Percentiles rank a stretch among this genome's conserved stretches.
These are phyloP conservation scores for Eustoma russellianum DNA, from an alignment of 257 asterid species.

Conservation along the genomic window DNA sequence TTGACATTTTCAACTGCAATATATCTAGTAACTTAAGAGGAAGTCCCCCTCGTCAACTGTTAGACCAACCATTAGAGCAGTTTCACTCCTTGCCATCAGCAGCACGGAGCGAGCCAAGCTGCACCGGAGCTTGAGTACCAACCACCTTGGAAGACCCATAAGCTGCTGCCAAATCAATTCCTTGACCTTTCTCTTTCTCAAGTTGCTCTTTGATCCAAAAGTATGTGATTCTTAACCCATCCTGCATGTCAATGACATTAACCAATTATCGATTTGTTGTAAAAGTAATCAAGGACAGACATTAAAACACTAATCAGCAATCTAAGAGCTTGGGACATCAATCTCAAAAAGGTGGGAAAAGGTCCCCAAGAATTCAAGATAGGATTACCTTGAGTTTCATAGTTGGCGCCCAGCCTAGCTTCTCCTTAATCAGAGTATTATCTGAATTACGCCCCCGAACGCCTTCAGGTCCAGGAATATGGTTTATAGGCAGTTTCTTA, in stretches of 20 bases:
- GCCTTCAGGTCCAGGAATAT: slow-evolving; percentile 91
- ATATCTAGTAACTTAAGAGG: too few species aligned
- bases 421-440: slow-evolving; percentile 76
- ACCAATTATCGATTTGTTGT: neutral
- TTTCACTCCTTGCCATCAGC: slow-evolving; percentile 44
- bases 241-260: slow-evolving; percentile 25
- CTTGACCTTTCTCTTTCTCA: slow-evolving; percentile 69
- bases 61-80: too few species aligned
- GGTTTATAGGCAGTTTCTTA: slow-evolving; percentile 68
- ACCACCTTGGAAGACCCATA: slow-evolving; percentile 47
- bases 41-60: too few species aligned
- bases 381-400: slow-evolving; percentile 70
- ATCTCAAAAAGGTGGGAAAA: too few species aligned
- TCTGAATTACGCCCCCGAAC: slow-evolving; percentile 93
- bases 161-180: slow-evolving; percentile 22
- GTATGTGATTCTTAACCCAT: slow-evolving; percentile 88
- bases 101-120: slow-evolving; percentile 42
- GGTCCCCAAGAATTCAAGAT: too few species aligned
- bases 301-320: too few species aligned
- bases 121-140: slow-evolving; percentile 44
- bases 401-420: slow-evolving; percentile 96
- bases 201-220: slow-evolving; percentile 91
- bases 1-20: too few species aligned
- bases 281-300: too few species aligned
- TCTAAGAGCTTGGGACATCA: neutral